These are phyloP conservation scores for Gamarada debralockiae DNA, from an alignment of 495 filamentous ascomycete species.

Conservation along the genomic window DNA sequence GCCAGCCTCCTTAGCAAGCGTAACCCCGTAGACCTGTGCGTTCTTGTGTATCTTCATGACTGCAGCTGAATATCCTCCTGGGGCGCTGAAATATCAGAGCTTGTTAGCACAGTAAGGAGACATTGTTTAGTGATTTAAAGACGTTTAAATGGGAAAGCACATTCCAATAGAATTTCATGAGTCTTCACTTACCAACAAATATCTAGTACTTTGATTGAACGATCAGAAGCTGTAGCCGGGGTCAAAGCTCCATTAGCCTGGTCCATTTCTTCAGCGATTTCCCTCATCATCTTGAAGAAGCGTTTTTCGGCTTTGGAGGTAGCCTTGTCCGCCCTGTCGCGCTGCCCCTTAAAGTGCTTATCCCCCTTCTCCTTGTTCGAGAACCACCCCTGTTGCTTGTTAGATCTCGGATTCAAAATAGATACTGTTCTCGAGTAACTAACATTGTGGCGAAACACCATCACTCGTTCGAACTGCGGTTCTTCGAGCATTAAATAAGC, in stretches of 20 bases:
- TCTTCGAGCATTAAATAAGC: background rate
- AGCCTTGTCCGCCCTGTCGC: slow-evolving; percentile 31
- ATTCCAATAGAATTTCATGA: background rate
- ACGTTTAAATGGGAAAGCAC: background rate
- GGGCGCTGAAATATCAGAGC: slow-evolving; percentile 43
- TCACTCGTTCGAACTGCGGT: background rate
- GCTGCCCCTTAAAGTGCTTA: slow-evolving; percentile 33
- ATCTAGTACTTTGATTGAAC: background rate
- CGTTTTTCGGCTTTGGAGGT: slow-evolving; percentile 6
- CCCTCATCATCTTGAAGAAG: slow-evolving; percentile 34
- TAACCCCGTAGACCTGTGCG: slow-evolving; percentile 38
- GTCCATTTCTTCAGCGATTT: slow-evolving; percentile 31
- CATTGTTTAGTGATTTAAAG: background rate
- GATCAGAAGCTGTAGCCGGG: background rate
- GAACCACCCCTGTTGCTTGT: too few species aligned
- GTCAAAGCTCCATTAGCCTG: slow-evolving; percentile 14
- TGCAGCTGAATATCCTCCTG: slow-evolving; percentile 44
- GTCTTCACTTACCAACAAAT: background rate
- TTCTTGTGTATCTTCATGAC: slow-evolving; percentile 32
- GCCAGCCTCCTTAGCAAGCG: slow-evolving; percentile 34
- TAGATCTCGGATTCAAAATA: too few species aligned
- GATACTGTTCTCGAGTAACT: background rate
- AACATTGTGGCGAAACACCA: background rate
- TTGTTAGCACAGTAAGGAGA: background rate
- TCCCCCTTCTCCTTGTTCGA: slow-evolving; percentile 27